These are phyloP conservation scores for Prunus campanulata DNA, from an alignment of 306 rosid species.

Conservation along the genomic window DNA sequence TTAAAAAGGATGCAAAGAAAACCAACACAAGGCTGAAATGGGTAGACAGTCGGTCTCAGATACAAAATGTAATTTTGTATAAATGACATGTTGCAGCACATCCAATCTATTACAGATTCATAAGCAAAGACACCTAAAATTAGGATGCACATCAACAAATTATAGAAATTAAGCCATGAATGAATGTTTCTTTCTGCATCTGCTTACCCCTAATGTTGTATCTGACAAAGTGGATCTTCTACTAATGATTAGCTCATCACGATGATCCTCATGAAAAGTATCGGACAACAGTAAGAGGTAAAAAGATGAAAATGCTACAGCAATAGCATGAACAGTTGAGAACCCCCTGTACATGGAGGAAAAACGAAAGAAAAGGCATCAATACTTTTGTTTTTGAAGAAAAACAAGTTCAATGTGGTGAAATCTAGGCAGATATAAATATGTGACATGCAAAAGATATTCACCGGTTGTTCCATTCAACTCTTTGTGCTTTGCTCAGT, in stretches of 20 bases:
- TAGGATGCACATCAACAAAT: neutral
- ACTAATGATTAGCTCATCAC: constrained; percentile 41
- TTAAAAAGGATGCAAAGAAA: neutral
- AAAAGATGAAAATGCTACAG: constrained; percentile 60
- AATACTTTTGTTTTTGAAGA: constrained; percentile 11
- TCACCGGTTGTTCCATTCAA: constrained; percentile 94
- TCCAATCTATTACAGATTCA: neutral
- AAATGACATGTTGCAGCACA: neutral
- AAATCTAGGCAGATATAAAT: constrained; percentile 17
- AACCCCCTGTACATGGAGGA: constrained; percentile 58
- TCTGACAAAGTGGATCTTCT: constrained; percentile 77
- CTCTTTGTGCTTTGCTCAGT: constrained; percentile 48
- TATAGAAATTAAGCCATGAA: constrained; percentile 9
- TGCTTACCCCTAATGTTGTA: constrained; percentile 71
- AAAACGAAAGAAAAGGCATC: neutral
- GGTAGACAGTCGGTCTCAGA: neutral
- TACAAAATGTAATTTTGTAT: neutral
- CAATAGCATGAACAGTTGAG: constrained; percentile 85
- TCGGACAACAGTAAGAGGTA: constrained; percentile 64
- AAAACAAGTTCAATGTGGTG: constrained; percentile 9
- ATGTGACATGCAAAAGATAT: constrained; percentile 25
- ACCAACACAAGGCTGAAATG: neutral
- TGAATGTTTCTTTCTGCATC: constrained; percentile 20
- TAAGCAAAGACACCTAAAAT: neutral
- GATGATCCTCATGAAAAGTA: constrained; percentile 48